These are phyloP conservation scores for Achaetomiella virescens DNA, from an alignment of 495 filamentous ascomycete genomes.

Conservation along the genomic window DNA sequence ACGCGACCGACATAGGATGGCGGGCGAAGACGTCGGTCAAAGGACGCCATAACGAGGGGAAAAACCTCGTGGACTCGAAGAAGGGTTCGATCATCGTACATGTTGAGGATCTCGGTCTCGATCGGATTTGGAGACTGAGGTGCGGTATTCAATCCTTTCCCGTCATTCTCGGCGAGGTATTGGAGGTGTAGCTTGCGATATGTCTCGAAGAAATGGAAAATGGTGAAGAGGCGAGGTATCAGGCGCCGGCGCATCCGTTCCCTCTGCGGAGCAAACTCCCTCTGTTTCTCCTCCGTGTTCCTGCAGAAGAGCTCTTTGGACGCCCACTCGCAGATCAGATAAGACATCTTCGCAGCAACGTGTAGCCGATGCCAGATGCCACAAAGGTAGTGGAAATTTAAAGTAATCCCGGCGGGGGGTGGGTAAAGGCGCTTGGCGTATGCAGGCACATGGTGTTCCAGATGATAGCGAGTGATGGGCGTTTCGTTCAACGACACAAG, in stretches of 20 bases:
- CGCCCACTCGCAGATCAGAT: constrained; percentile 49
- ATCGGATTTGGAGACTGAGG: constrained; percentile 48
- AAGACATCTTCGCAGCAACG: constrained; percentile 49
- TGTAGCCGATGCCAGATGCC: constrained; percentile 54
- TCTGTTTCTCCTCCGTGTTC: constrained; percentile 41
- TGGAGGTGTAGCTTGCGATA: constrained; percentile 49
- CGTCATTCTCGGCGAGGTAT: constrained; percentile 40
- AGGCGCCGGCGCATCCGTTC: constrained; percentile 52
- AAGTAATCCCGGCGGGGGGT: constrained; percentile 31
- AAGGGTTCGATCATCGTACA: constrained; percentile 52
- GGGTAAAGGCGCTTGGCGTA: constrained; percentile 51
- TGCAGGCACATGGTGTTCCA: constrained; percentile 46
- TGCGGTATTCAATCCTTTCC: constrained; percentile 31
- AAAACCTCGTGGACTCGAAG: constrained; percentile 51
- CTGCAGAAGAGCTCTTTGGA: constrained; percentile 51
- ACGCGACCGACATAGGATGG: constrained; percentile 51
- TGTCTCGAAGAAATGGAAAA: constrained; percentile 56
- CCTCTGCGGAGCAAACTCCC: constrained; percentile 48
- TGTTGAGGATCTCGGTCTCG: constrained; percentile 47
- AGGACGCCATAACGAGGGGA: constrained; percentile 50
- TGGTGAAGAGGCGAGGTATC: constrained; percentile 48
- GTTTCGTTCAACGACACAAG: constrained; percentile 51
- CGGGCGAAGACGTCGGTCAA: constrained; percentile 48
- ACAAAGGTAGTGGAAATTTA: constrained; percentile 52
- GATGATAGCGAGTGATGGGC: constrained; percentile 50